These are phyloP conservation scores for Eurotiales sp. DNA, from an alignment of 2,329 filamentous ascomycete genomes.

Conservation along the genomic window DNA sequence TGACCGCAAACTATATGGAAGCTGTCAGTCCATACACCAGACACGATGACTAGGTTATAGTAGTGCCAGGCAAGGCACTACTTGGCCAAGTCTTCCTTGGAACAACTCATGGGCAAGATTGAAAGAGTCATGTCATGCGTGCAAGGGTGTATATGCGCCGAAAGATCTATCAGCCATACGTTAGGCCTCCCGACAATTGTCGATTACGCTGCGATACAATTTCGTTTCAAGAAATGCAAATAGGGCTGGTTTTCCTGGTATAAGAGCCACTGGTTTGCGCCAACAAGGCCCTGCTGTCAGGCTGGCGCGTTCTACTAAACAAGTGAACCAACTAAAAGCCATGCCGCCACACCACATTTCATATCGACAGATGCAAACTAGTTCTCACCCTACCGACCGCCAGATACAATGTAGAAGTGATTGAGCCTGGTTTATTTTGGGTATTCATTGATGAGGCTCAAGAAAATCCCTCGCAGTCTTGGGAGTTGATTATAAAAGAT, in stretches of 20 bases:
- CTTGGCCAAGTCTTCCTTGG: background rate
- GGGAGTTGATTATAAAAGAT: slow-evolving; percentile 1
- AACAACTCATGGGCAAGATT: background rate
- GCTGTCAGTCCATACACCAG: background rate
- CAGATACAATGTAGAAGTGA: background rate
- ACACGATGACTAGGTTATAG: background rate
- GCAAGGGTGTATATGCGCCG: slow-evolving; percentile 1
- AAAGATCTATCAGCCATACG: background rate
- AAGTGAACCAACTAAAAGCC: slow-evolving; percentile 1
- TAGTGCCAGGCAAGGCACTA: background rate
- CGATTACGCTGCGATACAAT: background rate
- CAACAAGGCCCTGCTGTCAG: slow-evolving; percentile 1
- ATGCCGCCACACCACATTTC: slow-evolving; percentile 7
- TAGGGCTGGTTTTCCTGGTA: background rate
- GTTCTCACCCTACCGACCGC: background rate
- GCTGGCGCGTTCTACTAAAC: background rate
- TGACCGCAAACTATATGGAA: too few relatives aligned
- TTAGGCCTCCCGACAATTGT: background rate
- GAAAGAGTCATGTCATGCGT: background rate
- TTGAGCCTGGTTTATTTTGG: background rate
- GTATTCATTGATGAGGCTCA: background rate
- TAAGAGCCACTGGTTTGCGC: background rate
- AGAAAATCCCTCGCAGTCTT: background rate
- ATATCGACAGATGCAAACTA: background rate
- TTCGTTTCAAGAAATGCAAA: background rate